Base-by-base conservation (phyloP, 2,329 filamentous ascomycete genomes). In the Chaetomiaceae sp. region DNA sequence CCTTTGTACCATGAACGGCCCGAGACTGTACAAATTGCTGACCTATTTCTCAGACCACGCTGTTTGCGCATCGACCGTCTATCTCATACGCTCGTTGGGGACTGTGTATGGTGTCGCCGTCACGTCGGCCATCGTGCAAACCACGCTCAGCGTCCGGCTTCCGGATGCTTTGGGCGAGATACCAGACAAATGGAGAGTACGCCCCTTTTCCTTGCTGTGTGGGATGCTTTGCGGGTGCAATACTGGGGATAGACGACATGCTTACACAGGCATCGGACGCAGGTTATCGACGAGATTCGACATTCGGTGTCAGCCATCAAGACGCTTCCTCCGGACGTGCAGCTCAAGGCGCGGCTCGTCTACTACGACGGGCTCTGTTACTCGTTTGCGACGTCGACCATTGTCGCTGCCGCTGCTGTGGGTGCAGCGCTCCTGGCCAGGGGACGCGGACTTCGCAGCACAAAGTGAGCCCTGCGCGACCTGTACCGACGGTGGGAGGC, bases 101-200 rank as follows among this genome's bases (percentile, higher is more conserved):
- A 79, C 76, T 0, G 81, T 86, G 14, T 85, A 80, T 76, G 82
- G 82, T 9, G 82, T 86, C 1, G 81, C 82, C 0, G 71, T 81
- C 32, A 80, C 80, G 0, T 82, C 81, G 8, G 76, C 81, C 6
- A 81, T 86, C 40, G 73, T 84, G 30, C 82, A 86, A 66, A 85
- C 80, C 52, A 79, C 77, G 51, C 72, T 86, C 58, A 79, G 73
- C 60, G 68, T 74, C 59, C 72, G 74, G 55, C 71, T 86, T 23
- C 76, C 77, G 5, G 67, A 70, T 55, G 80, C 75, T 58, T 68
- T 85, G 65, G 73, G 69, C 62, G 76, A 74, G 64, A 69, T 84
- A 64, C 72, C 77, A 55, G 72, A 83, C 58, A 83, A 81, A 74
- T 75, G 73, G 68, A 75, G 72, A 72, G 80, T 83, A 78, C 59